Base-by-base conservation (phyloP, 73 alveolate species). In the Effrenium voratum region DNA sequence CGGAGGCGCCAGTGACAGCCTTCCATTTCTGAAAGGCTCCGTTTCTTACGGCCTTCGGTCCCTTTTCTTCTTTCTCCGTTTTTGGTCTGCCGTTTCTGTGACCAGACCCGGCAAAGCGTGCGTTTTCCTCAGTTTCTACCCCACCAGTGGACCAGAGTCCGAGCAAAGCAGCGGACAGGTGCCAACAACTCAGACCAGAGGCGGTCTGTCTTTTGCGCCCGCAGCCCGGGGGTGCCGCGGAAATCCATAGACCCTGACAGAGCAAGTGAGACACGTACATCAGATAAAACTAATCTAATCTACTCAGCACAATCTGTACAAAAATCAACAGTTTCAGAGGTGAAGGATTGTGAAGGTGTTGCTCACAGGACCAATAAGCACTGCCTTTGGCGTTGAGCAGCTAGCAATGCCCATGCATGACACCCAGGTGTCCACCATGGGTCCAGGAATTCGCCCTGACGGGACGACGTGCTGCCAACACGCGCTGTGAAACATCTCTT, bases 391-490 rank as follows among this genome's bases (percentile, higher is more conserved):
- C 44, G 16, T 3, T 24, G 66, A 77, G 60, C n/a, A n/a, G n/a
- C n/a, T n/a, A n/a, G n/a, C n/a, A 77, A 12, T 30, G 28, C 5
- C 30, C 41, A 38, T 3, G 63, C 73, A 1, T 46, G 43, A 2
- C 52, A 13, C n/a, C 12, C n/a, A 87, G 95, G 95, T 91, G 63
- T 91, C 98, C 50, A 68, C 90, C n/a, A 91, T 91, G 98, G 98
- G 98, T 24, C 90, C 98, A 2, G 98, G 98, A 52, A 91, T 91
- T 40, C 87, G 98, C 45, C 98, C 98, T 13, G 98, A 91, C 24
- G 98, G 98, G 3, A 91, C 98, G 34, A 91, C 98, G 87, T 30
- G 60, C 93, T 26, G 36, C 49, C 82, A 28, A 47, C 82, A 72
- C 38, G 66, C 10, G 66, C 19, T 52, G 0, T 55, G 32, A 19